Percentiles rank a stretch among this genome's conserved stretches.
Evolutionary conservation across 257 asterid species (phyloP).

Genomic region (Solanum infundibuliforme): DNA sequence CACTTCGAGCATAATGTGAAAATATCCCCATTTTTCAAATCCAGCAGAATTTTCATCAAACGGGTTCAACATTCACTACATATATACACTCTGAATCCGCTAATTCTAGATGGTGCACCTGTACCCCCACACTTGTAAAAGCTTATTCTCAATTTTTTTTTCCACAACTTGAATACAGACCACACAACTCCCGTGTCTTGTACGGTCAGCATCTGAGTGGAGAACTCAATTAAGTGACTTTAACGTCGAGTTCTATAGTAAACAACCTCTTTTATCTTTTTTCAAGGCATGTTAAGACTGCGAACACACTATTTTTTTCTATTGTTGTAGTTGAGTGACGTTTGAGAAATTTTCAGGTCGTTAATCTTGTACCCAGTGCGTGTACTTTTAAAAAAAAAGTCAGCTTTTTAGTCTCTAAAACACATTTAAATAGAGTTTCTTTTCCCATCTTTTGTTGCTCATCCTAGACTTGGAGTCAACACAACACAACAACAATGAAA

Average conservation of each 20-base stretch:
- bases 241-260: background rate
- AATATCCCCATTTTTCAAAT: too few species aligned
- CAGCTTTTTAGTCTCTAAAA: background rate
- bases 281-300: too few species aligned
- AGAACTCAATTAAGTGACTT: background rate
- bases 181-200: background rate
- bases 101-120: background rate
- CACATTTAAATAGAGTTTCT: background rate
- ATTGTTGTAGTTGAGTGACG: background rate
- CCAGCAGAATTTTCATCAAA: background rate
- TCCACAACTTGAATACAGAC: background rate
- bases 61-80: background rate
- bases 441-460: background rate
- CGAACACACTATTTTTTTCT: too few species aligned
- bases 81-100: background rate
- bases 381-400: background rate
- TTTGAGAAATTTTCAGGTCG: background rate
- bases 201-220: background rate
- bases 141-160: background rate
- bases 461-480: background rate
- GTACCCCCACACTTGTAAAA: background rate
- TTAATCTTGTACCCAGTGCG: background rate
- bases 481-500: constrained; percentile 9
- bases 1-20: background rate
- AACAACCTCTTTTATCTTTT: background rate